These are phyloP conservation scores for Sutorius australiensis DNA, from an alignment of 768 basidiomycete genomes.

Conservation along the genomic window DNA sequence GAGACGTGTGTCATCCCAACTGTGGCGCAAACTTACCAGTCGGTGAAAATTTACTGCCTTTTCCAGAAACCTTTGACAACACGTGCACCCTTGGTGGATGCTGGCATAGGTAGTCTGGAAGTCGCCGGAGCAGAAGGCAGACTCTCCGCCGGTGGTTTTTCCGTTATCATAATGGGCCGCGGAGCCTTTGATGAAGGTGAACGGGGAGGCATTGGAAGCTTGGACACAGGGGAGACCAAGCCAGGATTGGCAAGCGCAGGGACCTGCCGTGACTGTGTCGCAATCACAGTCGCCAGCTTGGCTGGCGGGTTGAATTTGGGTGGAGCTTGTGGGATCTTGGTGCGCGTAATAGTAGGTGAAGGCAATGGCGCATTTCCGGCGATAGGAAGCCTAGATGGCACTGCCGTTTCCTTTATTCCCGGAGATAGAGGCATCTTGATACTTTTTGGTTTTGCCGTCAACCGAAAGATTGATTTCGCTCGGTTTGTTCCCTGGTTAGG, in stretches of 20 bases:
- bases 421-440: conserved; percentile 12
- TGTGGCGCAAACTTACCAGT: conserved; percentile 6
- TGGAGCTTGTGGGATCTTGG: conserved; percentile 23
- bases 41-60: conserved; percentile 12
- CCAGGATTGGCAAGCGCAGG: background rate
- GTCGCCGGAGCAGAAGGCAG: background rate
- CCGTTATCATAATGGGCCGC: conserved; percentile 2
- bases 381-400: conserved; percentile 16
- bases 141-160: conserved; percentile 3
- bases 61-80: conserved; percentile 32
- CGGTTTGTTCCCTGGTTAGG: conserved; percentile 1
- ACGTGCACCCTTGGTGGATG: conserved; percentile 19
- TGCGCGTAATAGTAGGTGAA: conserved; percentile 2
- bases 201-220: conserved; percentile 20
- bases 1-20: background rate
- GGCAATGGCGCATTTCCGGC: conserved; percentile 2
- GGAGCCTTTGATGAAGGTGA: conserved; percentile 7
- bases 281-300: conserved; percentile 29
- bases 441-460: conserved; percentile 25
- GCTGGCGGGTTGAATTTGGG: conserved; percentile 28
- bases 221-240: conserved; percentile 14
- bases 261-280: conserved; percentile 18
- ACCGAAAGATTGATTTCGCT: conserved; percentile 31
- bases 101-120: conserved; percentile 26
- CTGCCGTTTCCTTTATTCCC: background rate